Base-by-base conservation (phyloP, 345 rosid species). In the Turnera subulata region DNA sequence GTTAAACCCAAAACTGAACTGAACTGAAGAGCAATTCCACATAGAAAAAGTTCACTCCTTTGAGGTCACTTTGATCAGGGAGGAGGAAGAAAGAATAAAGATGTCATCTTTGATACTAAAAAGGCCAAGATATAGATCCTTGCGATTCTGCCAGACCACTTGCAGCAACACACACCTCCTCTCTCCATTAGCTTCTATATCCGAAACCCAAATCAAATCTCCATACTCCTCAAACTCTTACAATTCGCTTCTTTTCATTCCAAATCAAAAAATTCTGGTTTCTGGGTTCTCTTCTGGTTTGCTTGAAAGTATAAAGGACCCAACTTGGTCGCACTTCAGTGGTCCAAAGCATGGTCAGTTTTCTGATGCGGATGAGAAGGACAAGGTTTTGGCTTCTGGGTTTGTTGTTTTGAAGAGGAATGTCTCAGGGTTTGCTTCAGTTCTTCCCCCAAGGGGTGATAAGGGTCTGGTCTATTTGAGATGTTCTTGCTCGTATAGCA, bases 251-350 rank as follows among this genome's bases (percentile, higher is more conserved):
- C 19, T 50, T 26, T 4, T 23, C 12, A 6, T n/a, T 42, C 60
- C 40, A 39, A 56, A 44, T 50, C 42, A 68, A 39, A 13, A 56
- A 13, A n/a, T 56, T 44, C 29, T 56, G 58, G 32, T 19, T 62
- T 61, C 62, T 55, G 18, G 53, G 66, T 25, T 72, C 24, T 49
- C 83, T 64, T 76, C 73, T 11, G n/a, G 55, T 65, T 60, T 59
- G 63, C 47, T 55, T 1, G 74, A 71, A 55, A 61, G 63, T 32
- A 23, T 45, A 55, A 24, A 22, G 6, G 33, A 18, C 6, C 49
- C 42, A 46, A 49, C 52, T 50, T 38, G 63, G 17, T 46, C 65
- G 45, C 46, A 58, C 32, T 42, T 8, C 13, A 37, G 5, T 26
- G 20, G 11, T 37, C 70, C 67, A 53, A 37, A 59, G 11, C 37